Conservation (phyloP, 1,284 basidiomycete species). For the Nidula niveotomentosa region DNA sequence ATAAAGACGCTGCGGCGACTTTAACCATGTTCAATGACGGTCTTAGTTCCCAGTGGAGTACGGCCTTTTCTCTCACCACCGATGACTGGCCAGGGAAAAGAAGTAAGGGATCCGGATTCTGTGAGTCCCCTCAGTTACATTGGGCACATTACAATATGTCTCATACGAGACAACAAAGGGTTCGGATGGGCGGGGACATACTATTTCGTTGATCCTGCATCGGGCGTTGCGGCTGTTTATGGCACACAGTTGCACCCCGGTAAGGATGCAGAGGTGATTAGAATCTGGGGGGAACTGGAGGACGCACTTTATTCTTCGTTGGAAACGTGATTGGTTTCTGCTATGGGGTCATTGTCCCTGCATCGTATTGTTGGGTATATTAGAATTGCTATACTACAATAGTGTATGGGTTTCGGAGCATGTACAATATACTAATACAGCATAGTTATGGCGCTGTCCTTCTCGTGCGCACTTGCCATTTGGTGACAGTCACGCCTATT, state of each 20-base stretch:
- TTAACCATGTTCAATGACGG: not conserved
- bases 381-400: too few relatives aligned
- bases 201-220: slow-evolving; percentile 23
- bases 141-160: too few relatives aligned
- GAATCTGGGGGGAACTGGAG: not conserved
- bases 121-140: not conserved
- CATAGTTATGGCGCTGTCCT: too few relatives aligned
- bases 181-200: slow-evolving; percentile 26
- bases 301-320: not conserved
- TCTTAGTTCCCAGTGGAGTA: slow-evolving; percentile 1
- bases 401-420: too few relatives aligned
- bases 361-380: too few relatives aligned
- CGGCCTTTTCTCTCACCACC: slow-evolving; percentile 3
- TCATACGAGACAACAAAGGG: too few relatives aligned
- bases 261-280: slow-evolving; percentile 2
- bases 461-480: too few relatives aligned
- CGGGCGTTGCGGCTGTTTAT: slow-evolving; percentile 22
- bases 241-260: slow-evolving; percentile 25
- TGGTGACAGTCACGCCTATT: too few relatives aligned
- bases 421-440: too few relatives aligned
- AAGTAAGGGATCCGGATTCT: not conserved
- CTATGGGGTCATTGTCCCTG: too few relatives aligned
- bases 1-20: not conserved
- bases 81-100: slow-evolving; percentile 3
- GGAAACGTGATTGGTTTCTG: too few relatives aligned